Evolutionary conservation across 441 rosid species (phyloP).

Genomic region (Populus hybrid): DNA sequence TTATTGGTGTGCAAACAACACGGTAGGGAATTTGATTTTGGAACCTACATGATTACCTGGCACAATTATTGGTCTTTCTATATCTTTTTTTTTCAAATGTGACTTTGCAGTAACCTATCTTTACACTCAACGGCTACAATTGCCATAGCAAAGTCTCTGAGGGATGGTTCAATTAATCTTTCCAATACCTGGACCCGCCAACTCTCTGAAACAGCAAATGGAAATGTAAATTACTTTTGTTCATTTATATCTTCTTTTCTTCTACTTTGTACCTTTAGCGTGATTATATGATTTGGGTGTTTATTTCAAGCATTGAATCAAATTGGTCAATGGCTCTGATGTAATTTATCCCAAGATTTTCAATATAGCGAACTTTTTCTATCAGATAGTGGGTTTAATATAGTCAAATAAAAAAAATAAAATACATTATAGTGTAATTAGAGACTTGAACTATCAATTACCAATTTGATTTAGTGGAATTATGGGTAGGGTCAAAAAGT

Average conservation of each 20-base stretch:
- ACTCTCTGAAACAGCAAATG: conserved; percentile 78
- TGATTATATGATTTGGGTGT: conserved; percentile 1
- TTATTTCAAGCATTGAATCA: not conserved
- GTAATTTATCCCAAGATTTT: not conserved
- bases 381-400: not conserved
- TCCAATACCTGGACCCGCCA: conserved; percentile 91
- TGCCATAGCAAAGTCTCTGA: conserved; percentile 69
- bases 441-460: not conserved
- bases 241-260: not conserved
- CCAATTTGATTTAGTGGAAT: not conserved
- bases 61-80: conserved; percentile 8
- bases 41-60: conserved; percentile 6
- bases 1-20: conserved; percentile 73
- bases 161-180: conserved; percentile 85
- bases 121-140: conserved; percentile 79
- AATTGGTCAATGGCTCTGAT: not conserved
- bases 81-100: conserved; percentile 7
- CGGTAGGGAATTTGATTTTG: conserved; percentile 42
- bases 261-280: not conserved
- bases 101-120: conserved; percentile 58
- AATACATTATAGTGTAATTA: not conserved
- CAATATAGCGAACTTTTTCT: not conserved
- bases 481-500: conserved; percentile 8
- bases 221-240: conserved; percentile 57
- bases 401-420: not conserved